Percentiles rank a stretch among this genome's conserved stretches.
phyloP scores from a whole-genome alignment of 768 basidiomycete genomes.

The Boletus pseudopeckii region DNA sequence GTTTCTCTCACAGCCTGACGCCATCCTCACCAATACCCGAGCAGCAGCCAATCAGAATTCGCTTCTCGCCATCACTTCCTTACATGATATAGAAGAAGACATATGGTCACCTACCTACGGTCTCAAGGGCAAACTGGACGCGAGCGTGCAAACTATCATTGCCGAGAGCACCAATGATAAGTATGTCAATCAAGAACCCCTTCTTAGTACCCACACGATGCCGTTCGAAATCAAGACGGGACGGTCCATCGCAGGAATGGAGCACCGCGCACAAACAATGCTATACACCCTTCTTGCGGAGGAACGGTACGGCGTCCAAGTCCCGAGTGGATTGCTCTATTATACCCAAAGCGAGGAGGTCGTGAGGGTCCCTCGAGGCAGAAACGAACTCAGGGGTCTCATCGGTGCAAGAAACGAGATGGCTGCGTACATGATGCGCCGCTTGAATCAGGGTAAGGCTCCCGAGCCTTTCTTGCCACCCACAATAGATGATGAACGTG shows the following conservation, averaged over 20 bases:
- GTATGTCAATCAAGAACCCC: slow-evolving; percentile 13
- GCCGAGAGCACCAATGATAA: slow-evolving; percentile 39
- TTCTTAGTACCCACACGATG: slow-evolving; percentile 35
- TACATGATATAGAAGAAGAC: slow-evolving; percentile 93
- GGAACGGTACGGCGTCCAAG: slow-evolving; percentile 84
- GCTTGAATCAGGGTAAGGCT: slow-evolving; percentile 31
- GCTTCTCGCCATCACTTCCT: slow-evolving; percentile 64
- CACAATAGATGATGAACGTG: slow-evolving; percentile 77
- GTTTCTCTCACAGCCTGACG: slow-evolving; percentile 46
- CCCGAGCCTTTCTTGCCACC: slow-evolving; percentile 72
- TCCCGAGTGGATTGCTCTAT: slow-evolving; percentile 83
- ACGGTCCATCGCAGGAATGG: slow-evolving; percentile 68
- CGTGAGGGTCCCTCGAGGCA: slow-evolving; percentile 70
- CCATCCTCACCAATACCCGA: slow-evolving; percentile 65
- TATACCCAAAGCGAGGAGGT: slow-evolving; percentile 93
- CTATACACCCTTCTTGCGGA: slow-evolving; percentile 87
- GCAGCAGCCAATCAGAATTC: slow-evolving; percentile 45
- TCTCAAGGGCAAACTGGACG: slow-evolving; percentile 94
- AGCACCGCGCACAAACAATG: slow-evolving; percentile 98
- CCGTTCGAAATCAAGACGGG: slow-evolving; percentile 99
- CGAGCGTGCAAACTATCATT: slow-evolving; percentile 71
- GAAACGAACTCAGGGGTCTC: slow-evolving; percentile 83
- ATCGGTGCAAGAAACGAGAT: slow-evolving; percentile 82
- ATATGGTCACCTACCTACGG: slow-evolving; percentile 97
- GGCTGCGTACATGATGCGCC: slow-evolving; percentile 68